Evolutionary conservation across 176 grass and related monocot genomes (phyloP), one percentile per base, ranked within the genome.

Genomic region (Cenchrus americanus): DNA sequence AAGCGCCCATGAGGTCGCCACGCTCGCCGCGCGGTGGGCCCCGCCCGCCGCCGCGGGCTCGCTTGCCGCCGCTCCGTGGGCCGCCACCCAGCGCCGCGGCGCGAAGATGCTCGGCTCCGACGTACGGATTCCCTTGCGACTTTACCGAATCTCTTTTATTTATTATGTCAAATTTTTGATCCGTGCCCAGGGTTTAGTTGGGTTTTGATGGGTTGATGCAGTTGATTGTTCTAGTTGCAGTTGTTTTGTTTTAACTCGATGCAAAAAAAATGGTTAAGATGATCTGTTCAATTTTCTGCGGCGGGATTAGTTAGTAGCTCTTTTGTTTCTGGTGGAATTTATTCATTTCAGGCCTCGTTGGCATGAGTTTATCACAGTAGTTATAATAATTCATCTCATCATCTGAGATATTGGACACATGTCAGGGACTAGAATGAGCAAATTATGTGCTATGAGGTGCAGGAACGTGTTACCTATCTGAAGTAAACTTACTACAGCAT

Each of bases 71-170:
- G 71, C 82, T 18, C 92, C 92, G 10, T 94, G 89, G 89, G 73
- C 89, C 57, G 89, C 85, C 57, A 85, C 80, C 32, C 90, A 92
- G 74, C 83, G 71, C 75, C 93, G 93, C 71, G 90, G 90, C 85
- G 90, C 71, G 27, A 94, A 94, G 88, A 85, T 92, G 69, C 93
- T 94, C 24, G 93, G 87, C 52, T 87, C 84, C 52, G 93, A 94
- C 50, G 93, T 94, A 87, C 14, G 34, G 7, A 85, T 40, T 6
- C 14, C 66, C 7, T 1, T 42, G 7, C n/a, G 57, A 27, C 58
- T 55, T 14, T 60, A 0, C 37, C 2, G 15, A 7, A 13, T 32
- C 30, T 23, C 19, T 17, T 4, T 53, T 34, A 18, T 21, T 19
- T 44, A 41, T 19, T 44, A 41, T 5, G 47, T 13, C n/a, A 23